These are phyloP conservation scores for Pachysolen tannophilus DNA, from an alignment of 805 yeast genomes.

Conservation along the genomic window DNA sequence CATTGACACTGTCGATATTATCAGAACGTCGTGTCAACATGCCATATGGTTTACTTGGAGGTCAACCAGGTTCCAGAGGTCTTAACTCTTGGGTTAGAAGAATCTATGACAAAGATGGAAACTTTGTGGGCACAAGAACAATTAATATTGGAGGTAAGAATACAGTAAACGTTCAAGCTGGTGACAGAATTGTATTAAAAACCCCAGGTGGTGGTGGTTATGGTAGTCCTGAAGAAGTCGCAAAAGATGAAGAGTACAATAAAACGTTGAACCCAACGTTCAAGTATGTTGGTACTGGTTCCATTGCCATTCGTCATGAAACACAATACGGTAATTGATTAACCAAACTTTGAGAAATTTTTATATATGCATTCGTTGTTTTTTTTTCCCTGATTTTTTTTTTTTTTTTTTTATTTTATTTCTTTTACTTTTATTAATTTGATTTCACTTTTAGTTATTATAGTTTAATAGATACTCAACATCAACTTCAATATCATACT, in stretches of 20 bases:
- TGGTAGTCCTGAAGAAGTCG: slow-evolving; percentile 29
- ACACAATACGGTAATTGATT: slow-evolving; percentile 22
- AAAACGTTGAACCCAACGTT: slow-evolving; percentile 9
- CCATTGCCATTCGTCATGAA: slow-evolving; percentile 21
- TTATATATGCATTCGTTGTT: no score
- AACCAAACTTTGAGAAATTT: no score
- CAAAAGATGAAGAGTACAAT: slow-evolving; percentile 6
- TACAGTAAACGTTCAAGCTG: slow-evolving; percentile 45
- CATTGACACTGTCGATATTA: slow-evolving; percentile 69
- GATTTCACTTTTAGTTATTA: no score
- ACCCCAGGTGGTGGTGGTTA: slow-evolving; percentile 91
- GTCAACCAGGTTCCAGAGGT: slow-evolving; percentile 70
- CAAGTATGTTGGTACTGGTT: slow-evolving; percentile 21
- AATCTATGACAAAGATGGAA: slow-evolving; percentile 20
- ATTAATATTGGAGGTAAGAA: slow-evolving; percentile 66
- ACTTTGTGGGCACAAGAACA: slow-evolving; percentile 24
- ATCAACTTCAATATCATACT: no score
- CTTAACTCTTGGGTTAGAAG: slow-evolving; percentile 42
- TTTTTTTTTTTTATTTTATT: no score
- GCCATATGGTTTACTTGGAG: slow-evolving; percentile 86
- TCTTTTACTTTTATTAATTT: no score
- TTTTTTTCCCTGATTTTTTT: no score
- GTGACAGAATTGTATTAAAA: slow-evolving; percentile 58
- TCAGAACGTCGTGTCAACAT: slow-evolving; percentile 81
- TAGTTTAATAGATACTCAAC: no score